Base-by-base conservation (phyloP, 257 asterid genomes). In the Solanum infundibuliforme region DNA sequence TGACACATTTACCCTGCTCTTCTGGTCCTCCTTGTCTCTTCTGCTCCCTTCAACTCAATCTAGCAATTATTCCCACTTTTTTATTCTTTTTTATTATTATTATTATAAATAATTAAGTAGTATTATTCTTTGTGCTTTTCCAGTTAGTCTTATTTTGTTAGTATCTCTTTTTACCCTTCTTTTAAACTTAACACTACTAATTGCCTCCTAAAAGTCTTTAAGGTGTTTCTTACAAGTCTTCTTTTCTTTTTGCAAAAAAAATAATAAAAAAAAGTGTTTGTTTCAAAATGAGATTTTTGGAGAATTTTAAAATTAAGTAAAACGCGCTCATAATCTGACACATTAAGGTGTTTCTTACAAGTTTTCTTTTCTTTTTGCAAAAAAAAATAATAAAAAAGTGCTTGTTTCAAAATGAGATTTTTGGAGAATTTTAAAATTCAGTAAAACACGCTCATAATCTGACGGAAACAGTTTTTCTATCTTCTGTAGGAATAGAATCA, bases 11-110 rank as follows among this genome's bases (percentile, higher is more conserved):
- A 77, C 60, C 83, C 71, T 48, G 41, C 79, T 88, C 77, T 60
- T 35, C 89, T 90, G 95, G 93, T 91, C 95, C 93, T 90, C 85
- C 87, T 85, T 94, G 96, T 94, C 93, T 90, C 87, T 79, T 87
- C 90, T 91, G 73, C 81, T 87, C 87, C 87, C 60, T 88, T 85
- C 20, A 82, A 82, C 86, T 82, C 86, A 82, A 82, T 82, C 85
- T 81, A 46, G 3, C 68, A 81, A 81, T 81, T 46, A 81, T 81
- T 46, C 85, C 85, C 10, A 12, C 68, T 55, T 5, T 8, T 38
- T 71, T 69, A 20, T 71, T 32, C 36, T 11, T 66, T 68, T 6
- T 25, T 62, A 9, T 62, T n/a, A n/a, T 69, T 31, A 29, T 71
- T 71, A 31, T 71, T 31, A 14, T 31, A 71, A 66, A 29, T 72